Evolutionary conservation across 345 rosid species (phyloP), one percentile per base, ranked within the genome.

Genomic region (Brassica carinata): DNA sequence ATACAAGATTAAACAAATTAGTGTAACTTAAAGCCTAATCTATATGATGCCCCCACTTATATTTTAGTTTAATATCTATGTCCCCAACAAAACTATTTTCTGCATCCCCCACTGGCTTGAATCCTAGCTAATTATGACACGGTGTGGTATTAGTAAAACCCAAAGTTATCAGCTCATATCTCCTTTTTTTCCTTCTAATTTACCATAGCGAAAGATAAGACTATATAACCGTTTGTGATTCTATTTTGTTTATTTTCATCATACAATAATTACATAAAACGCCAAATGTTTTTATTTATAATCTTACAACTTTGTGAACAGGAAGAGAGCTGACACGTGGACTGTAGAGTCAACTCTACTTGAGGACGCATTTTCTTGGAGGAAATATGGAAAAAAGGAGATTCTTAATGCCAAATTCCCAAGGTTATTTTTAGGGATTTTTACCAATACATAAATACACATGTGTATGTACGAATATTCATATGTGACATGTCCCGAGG

Each of bases 331-430:
- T 6, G 62, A 55, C 26, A 17, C 62, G 62, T 55, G 62, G 62
- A 55, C 62, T 17, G 62, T 55, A 55, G 62, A 55, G 62, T 55
- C 62, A 17, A 55, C 62, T 17, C 26, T 55, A 15, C 62, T 55
- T 55, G 62, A 55, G 26, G 62, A 55, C 62, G 62, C 62, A 55
- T 55, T 55, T 55, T 55, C 62, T 15, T 55, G 62, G 62, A 55
- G 62, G 26, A 55, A 55, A 55, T 55, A 55, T 55, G 62, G 62
- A 7, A 15, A 17, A 55, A 55, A 55, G 62, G 10, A 55, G 23
- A 55, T 55, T 55, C 62, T 55, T 17, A 17, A 55, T 55, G 62
- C 62, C 62, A 55, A 55, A 55, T 55, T 55, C 62, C 62, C 62
- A 55, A 55, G 62, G 62, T 55, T 55, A 7, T 17, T 55, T 55